phyloP scores from a whole-genome alignment of 148 eudicot genomes.

The Rhododendron williamsianum region DNA sequence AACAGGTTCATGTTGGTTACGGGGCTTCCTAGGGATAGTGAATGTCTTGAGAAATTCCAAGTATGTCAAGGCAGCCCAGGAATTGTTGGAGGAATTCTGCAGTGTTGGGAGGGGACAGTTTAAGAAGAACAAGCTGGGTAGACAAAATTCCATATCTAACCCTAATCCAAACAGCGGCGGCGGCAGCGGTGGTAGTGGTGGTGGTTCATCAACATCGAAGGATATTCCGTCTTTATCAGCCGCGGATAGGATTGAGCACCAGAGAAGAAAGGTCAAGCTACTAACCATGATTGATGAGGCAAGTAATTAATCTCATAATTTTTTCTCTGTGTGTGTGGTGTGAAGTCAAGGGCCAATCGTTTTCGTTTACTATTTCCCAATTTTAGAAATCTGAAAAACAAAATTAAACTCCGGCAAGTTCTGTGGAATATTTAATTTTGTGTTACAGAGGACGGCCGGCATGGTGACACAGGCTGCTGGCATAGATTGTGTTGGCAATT shows the following conservation, averaged over 20 bases:
- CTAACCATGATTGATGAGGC: constrained; percentile 93
- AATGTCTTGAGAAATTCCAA: constrained; percentile 68
- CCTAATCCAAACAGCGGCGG: constrained; percentile 27
- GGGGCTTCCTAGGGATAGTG: constrained; percentile 56
- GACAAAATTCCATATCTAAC: constrained; percentile 29
- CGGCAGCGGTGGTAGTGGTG: constrained; percentile 26
- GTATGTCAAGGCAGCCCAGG: constrained; percentile 74
- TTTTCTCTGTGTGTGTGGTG: neutral
- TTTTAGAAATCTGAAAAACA: constrained; percentile 17
- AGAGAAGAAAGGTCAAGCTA: constrained; percentile 93
- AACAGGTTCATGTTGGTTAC: constrained; percentile 40
- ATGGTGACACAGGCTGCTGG: constrained; percentile 18
- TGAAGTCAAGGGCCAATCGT: constrained; percentile 37
- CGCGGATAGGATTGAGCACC: constrained; percentile 82
- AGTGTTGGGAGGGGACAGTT: constrained; percentile 75
- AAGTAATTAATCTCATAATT: constrained; percentile 28
- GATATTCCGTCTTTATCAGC: constrained; percentile 64
- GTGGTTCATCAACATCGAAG: constrained; percentile 33
- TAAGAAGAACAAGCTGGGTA: constrained; percentile 42
- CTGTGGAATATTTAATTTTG: neutral
- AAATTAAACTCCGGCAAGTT: constrained; percentile 24
- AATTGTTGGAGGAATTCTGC: constrained; percentile 81
- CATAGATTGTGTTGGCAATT: constrained; percentile 20
- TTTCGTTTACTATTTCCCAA: constrained; percentile 20
- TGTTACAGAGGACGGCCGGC: constrained; percentile 28